phyloP scores from a whole-genome alignment of 148 eudicot species.

The Selenicereus undatus region DNA sequence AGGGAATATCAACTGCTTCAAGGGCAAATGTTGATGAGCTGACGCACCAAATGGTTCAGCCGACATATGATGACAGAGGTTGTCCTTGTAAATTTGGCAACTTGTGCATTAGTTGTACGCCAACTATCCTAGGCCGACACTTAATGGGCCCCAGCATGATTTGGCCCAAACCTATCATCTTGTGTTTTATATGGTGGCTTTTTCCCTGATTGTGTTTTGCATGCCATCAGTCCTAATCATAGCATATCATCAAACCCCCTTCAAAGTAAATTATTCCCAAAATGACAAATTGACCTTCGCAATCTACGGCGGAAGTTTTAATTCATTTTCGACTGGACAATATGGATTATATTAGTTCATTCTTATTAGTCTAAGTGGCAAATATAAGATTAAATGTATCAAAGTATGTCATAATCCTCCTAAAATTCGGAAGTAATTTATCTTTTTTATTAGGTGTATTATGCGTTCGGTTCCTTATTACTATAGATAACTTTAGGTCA shows the following conservation, averaged over 20 bases:
- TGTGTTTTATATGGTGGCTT: neutral
- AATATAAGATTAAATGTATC: too few relatives aligned
- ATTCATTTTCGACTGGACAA: neutral
- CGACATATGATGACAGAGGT: slow-evolving; percentile 5
- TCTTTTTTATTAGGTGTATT: too few relatives aligned
- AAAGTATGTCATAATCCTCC: too few relatives aligned
- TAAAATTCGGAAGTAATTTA: too few relatives aligned
- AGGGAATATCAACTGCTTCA: neutral
- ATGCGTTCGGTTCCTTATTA: too few relatives aligned
- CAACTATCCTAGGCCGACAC: slow-evolving; percentile 17
- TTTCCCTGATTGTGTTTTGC: neutral
- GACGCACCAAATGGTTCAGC: neutral
- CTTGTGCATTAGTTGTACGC: neutral
- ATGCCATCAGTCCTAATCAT: neutral
- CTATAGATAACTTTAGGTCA: too few relatives aligned
- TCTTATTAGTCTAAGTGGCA: too few relatives aligned
- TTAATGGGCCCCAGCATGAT: neutral
- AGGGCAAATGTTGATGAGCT: neutral
- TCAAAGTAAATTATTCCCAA: neutral
- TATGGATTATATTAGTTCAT: neutral
- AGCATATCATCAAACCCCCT: neutral
- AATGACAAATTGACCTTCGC: neutral
- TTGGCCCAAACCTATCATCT: slow-evolving; percentile 10
- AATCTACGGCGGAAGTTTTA: neutral
- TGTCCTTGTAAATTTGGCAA: slow-evolving; percentile 16